phyloP scores from a whole-genome alignment of 306 rosid genomes.

The Castanea mollissima region DNA sequence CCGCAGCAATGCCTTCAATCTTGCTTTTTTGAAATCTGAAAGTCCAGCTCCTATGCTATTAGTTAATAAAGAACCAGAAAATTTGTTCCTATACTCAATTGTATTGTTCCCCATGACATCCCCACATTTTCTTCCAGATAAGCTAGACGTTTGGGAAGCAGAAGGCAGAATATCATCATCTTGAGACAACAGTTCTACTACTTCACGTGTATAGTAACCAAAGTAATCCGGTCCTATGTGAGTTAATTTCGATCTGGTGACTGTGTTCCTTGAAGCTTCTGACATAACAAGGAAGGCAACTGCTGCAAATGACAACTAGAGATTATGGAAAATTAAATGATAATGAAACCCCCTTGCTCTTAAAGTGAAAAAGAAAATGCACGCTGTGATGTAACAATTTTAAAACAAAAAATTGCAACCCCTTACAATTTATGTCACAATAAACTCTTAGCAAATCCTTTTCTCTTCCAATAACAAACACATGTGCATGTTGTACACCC shows the following conservation, averaged over 20 bases:
- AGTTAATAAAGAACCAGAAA: constrained; percentile 36
- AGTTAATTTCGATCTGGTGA: constrained; percentile 28
- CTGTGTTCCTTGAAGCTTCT: constrained; percentile 32
- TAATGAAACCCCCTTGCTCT: not conserved
- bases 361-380: not conserved
- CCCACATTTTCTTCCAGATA: constrained; percentile 22
- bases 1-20: constrained; percentile 62
- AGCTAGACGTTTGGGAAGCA: constrained; percentile 24
- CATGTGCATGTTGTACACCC: not conserved
- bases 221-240: constrained; percentile 78
- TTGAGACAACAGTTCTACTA: constrained; percentile 48
- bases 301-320: constrained; percentile 29
- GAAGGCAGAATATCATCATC: constrained; percentile 45
- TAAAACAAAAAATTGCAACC: not conserved
- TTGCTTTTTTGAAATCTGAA: constrained; percentile 56
- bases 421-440: constrained; percentile 2
- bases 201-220: constrained; percentile 61
- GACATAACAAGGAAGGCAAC: constrained; percentile 62
- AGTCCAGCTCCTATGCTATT: constrained; percentile 43
- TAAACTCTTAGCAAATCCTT: constrained; percentile 1
- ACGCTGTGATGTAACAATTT: not conserved
- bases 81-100: constrained; percentile 8
- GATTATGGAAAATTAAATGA: constrained; percentile 1
- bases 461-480: not conserved
- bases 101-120: constrained; percentile 29